Evolutionary conservation across 176 grass and related monocot species (phyloP).

Genomic region (Oryza coarctata): DNA sequence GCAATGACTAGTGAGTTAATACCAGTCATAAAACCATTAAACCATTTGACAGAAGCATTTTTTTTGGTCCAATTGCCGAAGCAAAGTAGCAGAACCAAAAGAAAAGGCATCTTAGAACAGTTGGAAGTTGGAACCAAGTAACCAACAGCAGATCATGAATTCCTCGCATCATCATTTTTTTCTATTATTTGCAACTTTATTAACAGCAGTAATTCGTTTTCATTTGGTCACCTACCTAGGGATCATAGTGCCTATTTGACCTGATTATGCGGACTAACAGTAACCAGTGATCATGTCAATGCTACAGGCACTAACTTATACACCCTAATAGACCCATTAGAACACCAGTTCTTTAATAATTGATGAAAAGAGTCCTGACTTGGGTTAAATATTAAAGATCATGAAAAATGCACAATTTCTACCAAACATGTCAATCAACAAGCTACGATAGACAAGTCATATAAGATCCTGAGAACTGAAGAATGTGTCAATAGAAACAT

Average conservation of each 20-base stretch:
- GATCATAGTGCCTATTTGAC: background rate
- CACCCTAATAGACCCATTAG: background rate
- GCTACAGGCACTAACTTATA: background rate
- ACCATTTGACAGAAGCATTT: background rate
- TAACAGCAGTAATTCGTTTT: background rate
- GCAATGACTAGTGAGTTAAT: conserved; percentile 26
- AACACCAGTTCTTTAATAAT: background rate
- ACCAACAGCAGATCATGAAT: background rate
- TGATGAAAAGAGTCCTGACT: background rate
- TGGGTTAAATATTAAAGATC: background rate
- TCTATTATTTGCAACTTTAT: background rate
- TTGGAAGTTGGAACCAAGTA: background rate
- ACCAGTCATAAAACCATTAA: conserved; percentile 26
- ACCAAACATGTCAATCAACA: background rate
- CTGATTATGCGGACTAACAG: background rate
- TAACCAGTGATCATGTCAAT: background rate
- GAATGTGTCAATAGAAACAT: background rate
- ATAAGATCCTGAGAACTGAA: background rate
- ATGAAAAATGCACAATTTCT: background rate
- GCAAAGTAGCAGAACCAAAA: conserved; percentile 8
- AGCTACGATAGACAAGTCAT: background rate
- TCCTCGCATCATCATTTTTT: background rate
- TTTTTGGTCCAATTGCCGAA: background rate
- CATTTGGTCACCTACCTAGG: background rate
- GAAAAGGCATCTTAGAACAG: conserved; percentile 1